Evolutionary conservation across 257 asterid genomes (phyloP).

Genomic region (Henckelia pumila): DNA sequence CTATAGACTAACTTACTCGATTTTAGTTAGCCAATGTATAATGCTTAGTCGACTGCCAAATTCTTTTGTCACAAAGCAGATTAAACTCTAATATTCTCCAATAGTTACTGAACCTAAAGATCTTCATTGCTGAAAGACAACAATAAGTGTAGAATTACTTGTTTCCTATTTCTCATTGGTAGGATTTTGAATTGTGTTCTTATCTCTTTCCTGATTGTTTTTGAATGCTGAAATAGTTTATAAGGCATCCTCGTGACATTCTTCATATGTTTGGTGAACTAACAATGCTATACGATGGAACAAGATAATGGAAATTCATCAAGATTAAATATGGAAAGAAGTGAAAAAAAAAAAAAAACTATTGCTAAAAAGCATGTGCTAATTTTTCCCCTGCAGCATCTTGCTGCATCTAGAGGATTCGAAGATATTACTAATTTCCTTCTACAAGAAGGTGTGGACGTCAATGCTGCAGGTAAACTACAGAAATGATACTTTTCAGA

Average conservation of each 20-base stretch:
- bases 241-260: not conserved
- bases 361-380: conserved; percentile 9
- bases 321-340: not conserved
- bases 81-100: not conserved
- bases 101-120: not conserved
- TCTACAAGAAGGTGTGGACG: conserved; percentile 61
- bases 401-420: conserved; percentile 85
- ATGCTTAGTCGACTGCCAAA: conserved; percentile 1
- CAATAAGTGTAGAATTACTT: not conserved
- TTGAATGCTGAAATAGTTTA: not conserved
- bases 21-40: not conserved
- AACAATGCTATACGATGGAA: not conserved
- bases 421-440: conserved; percentile 70
- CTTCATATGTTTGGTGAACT: not conserved
- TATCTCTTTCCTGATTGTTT: not conserved
- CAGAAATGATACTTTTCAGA: not conserved
- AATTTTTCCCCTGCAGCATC: conserved; percentile 52
- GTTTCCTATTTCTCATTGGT: not conserved
- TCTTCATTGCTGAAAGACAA: not conserved
- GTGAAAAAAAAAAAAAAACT: not conserved
- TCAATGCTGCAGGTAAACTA: conserved; percentile 55
- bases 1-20: not conserved
- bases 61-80: not conserved
- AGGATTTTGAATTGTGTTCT: not conserved
- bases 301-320: not conserved